Evolutionary conservation across 306 rosid genomes (phyloP).

Genomic region (Morella rubra): DNA sequence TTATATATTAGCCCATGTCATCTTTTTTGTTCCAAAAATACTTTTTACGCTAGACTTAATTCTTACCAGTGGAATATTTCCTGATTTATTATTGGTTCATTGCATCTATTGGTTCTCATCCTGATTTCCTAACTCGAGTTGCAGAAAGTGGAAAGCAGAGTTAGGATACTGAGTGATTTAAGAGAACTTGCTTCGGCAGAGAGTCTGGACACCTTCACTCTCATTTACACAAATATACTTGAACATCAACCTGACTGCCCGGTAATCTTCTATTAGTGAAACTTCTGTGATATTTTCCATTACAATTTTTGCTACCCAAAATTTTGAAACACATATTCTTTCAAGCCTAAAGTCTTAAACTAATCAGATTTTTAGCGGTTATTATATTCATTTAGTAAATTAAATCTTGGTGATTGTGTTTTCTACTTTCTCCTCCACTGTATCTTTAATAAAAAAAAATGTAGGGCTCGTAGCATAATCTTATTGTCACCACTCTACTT

Average conservation of each 20-base stretch:
- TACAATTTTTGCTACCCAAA: background rate
- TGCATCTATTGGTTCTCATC: constrained; percentile 12
- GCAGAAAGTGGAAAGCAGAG: constrained; percentile 91
- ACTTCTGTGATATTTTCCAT: background rate
- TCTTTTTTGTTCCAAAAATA: no score
- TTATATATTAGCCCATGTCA: background rate
- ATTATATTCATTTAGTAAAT: background rate
- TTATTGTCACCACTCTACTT: background rate
- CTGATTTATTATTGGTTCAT: constrained; percentile 6
- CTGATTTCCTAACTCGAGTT: constrained; percentile 26
- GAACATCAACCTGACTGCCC: constrained; percentile 99
- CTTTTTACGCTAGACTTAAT: background rate
- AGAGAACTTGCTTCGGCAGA: constrained; percentile 98
- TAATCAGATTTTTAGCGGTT: background rate
- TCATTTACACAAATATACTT: constrained; percentile 87
- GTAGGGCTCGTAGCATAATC: background rate
- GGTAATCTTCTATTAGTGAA: constrained; percentile 46
- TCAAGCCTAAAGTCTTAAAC: background rate
- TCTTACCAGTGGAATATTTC: background rate
- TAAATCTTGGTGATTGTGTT: background rate
- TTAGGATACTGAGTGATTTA: constrained; percentile 72
- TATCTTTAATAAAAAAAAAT: background rate
- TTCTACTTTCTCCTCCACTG: background rate
- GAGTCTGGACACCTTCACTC: constrained; percentile 87
- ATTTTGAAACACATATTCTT: background rate